phyloP scores from a whole-genome alignment of 768 basidiomycete genomes.

The Suillus fuscotomentosus region DNA sequence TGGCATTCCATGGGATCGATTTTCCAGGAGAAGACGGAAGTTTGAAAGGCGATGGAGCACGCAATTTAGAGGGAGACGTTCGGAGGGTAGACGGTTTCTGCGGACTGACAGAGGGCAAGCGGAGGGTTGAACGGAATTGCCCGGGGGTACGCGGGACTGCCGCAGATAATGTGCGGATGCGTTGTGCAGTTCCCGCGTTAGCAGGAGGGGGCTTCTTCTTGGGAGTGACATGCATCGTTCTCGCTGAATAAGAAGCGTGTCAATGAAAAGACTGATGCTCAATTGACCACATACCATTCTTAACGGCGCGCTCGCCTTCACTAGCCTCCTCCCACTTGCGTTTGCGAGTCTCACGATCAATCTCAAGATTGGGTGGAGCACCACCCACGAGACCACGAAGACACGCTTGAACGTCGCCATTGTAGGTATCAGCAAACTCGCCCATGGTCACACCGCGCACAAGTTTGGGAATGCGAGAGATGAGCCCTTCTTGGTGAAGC shows the following conservation, averaged over 20 bases:
- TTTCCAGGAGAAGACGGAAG: slow-evolving; percentile 28
- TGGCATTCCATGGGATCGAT: slow-evolving; percentile 10
- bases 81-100: slow-evolving; percentile 29
- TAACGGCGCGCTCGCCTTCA: slow-evolving; percentile 47
- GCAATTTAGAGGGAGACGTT: slow-evolving; percentile 28
- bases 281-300: slow-evolving; percentile 51
- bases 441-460: slow-evolving; percentile 71
- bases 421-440: slow-evolving; percentile 77
- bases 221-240: slow-evolving; percentile 46
- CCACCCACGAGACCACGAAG: slow-evolving; percentile 59
- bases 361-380: slow-evolving; percentile 44
- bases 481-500: slow-evolving; percentile 71
- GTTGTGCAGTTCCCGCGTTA: slow-evolving; percentile 53
- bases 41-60: slow-evolving; percentile 56
- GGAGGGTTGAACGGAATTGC: slow-evolving; percentile 23
- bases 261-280: neutral
- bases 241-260: slow-evolving; percentile 34
- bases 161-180: slow-evolving; percentile 38
- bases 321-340: slow-evolving; percentile 64
- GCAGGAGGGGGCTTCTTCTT: slow-evolving; percentile 51
- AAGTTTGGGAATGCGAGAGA: slow-evolving; percentile 72
- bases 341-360: slow-evolving; percentile 69
- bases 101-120: slow-evolving; percentile 34
- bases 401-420: slow-evolving; percentile 72
- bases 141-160: neutral